These are phyloP conservation scores for Neofusicoccum ribis DNA, from an alignment of 2,329 filamentous ascomycete genomes.

Conservation along the genomic window DNA sequence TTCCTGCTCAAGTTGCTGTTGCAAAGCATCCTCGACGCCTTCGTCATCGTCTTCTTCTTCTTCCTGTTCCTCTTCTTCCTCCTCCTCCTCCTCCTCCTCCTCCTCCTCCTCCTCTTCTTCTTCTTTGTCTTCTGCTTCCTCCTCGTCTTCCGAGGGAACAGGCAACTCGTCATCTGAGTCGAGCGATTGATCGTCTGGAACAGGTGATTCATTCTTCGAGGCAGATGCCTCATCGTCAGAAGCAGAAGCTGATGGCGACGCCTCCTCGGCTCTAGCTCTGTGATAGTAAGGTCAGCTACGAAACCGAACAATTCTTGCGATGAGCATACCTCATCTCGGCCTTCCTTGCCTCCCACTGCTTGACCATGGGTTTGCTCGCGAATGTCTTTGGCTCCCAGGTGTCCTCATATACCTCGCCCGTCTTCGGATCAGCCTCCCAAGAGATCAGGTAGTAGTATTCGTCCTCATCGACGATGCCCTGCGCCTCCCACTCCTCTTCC, in stretches of 20 bases:
- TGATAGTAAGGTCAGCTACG: background rate
- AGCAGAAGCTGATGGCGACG: background rate
- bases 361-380: background rate
- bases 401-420: background rate
- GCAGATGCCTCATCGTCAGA: background rate
- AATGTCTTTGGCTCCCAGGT: background rate
- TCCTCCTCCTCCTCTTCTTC: background rate
- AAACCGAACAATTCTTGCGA: no score
- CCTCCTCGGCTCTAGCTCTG: background rate
- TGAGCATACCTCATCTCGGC: background rate
- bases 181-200: background rate
- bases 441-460: background rate
- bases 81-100: background rate
- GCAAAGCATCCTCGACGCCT: background rate
- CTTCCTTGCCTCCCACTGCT: background rate
- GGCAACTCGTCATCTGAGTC: background rate
- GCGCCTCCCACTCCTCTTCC: background rate
- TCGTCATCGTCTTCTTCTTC: background rate
- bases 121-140: background rate
- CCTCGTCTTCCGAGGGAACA: background rate
- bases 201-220: no score
- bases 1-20: background rate
- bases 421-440: slow-evolving; percentile 6
- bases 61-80: background rate
- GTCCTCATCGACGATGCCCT: background rate